phyloP scores from a whole-genome alignment of 1,139 yeast genomes.

The Debaryomyces sp. region DNA sequence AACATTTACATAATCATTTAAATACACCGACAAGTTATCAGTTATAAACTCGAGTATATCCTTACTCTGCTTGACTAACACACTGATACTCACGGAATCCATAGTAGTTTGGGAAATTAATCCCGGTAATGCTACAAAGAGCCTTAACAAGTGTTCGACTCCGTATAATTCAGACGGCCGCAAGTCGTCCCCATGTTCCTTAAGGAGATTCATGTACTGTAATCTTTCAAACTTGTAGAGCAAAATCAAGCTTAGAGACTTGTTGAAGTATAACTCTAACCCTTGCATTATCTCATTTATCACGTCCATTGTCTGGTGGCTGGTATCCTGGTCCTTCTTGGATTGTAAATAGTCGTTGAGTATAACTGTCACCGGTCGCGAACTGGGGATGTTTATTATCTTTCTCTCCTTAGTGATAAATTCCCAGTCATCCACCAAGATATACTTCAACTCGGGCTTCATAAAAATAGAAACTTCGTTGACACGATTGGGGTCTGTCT shows the following conservation, averaged over 20 bases:
- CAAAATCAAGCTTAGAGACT: constrained; percentile 68
- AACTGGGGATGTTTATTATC: constrained; percentile 63
- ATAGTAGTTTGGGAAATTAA: constrained; percentile 74
- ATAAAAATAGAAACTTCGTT: constrained; percentile 55
- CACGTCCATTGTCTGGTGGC: constrained; percentile 47
- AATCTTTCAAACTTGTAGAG: constrained; percentile 84
- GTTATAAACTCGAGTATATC: constrained; percentile 57
- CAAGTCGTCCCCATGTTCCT: constrained; percentile 31
- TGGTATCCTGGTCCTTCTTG: constrained; percentile 23
- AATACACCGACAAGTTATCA: constrained; percentile 48
- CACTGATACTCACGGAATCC: constrained; percentile 74
- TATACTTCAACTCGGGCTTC: constrained; percentile 66
- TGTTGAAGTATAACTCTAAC: constrained; percentile 73
- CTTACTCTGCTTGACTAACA: constrained; percentile 45
- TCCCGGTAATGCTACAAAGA: constrained; percentile 79
- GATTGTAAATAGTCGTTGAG: constrained; percentile 49
- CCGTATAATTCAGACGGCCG: constrained; percentile 60
- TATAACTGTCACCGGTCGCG: constrained; percentile 52
- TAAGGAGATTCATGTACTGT: constrained; percentile 65
- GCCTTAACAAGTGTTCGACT: constrained; percentile 71
- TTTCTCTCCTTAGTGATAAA: constrained; percentile 77
- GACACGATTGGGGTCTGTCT: constrained; percentile 12
- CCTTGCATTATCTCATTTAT: constrained; percentile 72
- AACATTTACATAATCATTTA: constrained; percentile 54
- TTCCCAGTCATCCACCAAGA: constrained; percentile 94